Conservation (phyloP, 2,329 filamentous ascomycete species). For the Fonsecaea multimorphosa region DNA sequence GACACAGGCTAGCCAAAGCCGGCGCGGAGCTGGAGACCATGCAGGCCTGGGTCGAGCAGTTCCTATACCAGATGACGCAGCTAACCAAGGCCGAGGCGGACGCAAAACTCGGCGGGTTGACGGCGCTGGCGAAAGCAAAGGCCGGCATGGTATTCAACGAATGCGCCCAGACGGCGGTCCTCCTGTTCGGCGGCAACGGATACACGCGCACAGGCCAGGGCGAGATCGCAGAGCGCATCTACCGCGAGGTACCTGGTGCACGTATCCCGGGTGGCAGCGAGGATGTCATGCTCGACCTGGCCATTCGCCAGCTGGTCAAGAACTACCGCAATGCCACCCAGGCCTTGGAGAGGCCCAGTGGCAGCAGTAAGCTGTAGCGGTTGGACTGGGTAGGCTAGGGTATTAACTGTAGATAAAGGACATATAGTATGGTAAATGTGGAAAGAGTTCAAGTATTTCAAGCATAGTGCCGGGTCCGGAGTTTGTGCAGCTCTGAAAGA, state of each 20-base stretch:
- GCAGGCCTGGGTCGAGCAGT: slow-evolving; percentile 67
- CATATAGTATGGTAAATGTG: neutral
- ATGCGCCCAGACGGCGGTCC: slow-evolving; percentile 70
- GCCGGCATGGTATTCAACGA: slow-evolving; percentile 73
- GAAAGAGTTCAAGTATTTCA: neutral
- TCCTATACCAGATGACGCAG: slow-evolving; percentile 58
- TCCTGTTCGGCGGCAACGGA: slow-evolving; percentile 76
- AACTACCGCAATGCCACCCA: slow-evolving; percentile 54
- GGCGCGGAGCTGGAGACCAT: slow-evolving; percentile 72
- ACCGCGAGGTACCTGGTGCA: slow-evolving; percentile 65
- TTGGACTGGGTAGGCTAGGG: too few relatives aligned
- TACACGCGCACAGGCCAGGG: slow-evolving; percentile 73
- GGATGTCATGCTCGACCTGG: slow-evolving; percentile 73
- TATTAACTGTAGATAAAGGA: neutral
- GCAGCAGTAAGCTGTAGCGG: slow-evolving; percentile 38
- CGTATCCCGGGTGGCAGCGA: slow-evolving; percentile 72
- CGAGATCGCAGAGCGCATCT: slow-evolving; percentile 71
- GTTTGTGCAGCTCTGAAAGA: too few relatives aligned
- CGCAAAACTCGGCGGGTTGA: slow-evolving; percentile 69
- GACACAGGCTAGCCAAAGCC: slow-evolving; percentile 73
- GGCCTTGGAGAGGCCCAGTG: slow-evolving; percentile 30
- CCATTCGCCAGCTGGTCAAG: slow-evolving; percentile 73
- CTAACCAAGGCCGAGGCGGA: slow-evolving; percentile 57
- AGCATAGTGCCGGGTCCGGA: too few relatives aligned
- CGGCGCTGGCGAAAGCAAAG: slow-evolving; percentile 74